Evolutionary conservation across 805 yeast species (phyloP), one percentile per base, ranked within the genome.

Genomic region (Candida maesae): DNA sequence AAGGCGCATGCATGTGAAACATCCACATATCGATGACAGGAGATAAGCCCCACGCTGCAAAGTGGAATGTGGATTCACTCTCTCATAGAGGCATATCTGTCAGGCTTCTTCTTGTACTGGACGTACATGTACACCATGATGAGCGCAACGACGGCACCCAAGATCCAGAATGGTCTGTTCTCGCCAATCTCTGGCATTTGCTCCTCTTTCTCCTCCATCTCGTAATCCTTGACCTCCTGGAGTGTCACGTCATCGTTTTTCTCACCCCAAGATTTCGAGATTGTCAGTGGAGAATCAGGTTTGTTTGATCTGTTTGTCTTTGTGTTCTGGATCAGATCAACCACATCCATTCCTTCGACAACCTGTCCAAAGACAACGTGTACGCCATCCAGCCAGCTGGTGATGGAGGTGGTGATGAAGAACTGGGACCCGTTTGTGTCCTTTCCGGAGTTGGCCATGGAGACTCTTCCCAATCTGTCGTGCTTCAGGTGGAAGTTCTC

Each of bases 311-410:
- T 41, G 35, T 60, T 61, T 4, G 81, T 75, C 47, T 76, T 65
- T 38, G 76, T 76, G 38, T 67, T 65, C 59, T 84, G 89, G 46
- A 87, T 70, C 49, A 70, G 59, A 30, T 75, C 73, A 32, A 86
- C 71, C 17, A 58, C 53, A 14, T 81, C 83, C 43, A 74, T 63
- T 5, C 93, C 93, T 28, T 77, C 79, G 12, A 74, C 56, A 35
- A 85, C 80, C 64, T 84, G 88, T 35, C 93, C 95, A 58, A 85
- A 84, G 2, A 81, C 90, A 51, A 84, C 91, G 62, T 83, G 83
- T 7, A 64, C 61, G 17, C 79, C 80, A 60, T 82, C 76, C 50
- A 81, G 68, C 35, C 68, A 58, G 3, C 60, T 51, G 17, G 76
- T 72, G 12, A 65, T 56, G 6, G 67, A 74, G 2, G 84, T 73